Conservation (phyloP, 108 stramenopile species). For the Nitzschia inconspicua region DNA sequence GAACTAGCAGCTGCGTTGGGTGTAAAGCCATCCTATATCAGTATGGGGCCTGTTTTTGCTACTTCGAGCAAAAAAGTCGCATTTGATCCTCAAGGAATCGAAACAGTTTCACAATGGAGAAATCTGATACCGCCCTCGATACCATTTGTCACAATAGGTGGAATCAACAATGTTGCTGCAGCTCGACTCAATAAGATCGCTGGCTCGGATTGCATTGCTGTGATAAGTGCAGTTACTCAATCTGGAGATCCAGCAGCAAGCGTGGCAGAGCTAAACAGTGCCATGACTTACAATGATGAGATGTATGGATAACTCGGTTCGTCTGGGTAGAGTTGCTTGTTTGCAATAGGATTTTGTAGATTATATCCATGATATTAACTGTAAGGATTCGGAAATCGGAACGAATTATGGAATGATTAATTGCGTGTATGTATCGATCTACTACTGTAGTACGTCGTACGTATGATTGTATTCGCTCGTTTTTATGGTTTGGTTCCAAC, state of each 20-base stretch:
- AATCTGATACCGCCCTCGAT: conserved; percentile 62
- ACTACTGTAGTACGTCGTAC: too few relatives aligned
- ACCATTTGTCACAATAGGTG: conserved; percentile 90
- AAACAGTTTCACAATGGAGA: conserved; percentile 73
- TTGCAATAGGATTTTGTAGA: too few relatives aligned
- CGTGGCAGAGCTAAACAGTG: conserved; percentile 48
- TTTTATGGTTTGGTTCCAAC: too few relatives aligned
- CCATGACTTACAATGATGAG: conserved; percentile 36
- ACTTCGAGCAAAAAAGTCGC: conserved; percentile 83
- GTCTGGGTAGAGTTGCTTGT: too few relatives aligned
- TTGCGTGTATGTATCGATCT: too few relatives aligned
- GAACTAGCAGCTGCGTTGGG: conserved; percentile 86
- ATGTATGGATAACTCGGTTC: background rate
- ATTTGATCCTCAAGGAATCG: conserved; percentile 88
- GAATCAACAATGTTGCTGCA: conserved; percentile 62
- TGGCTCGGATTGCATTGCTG: conserved; percentile 88
- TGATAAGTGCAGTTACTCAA: conserved; percentile 85
- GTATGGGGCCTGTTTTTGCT: conserved; percentile 85
- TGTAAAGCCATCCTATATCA: conserved; percentile 84
- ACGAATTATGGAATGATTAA: too few relatives aligned
- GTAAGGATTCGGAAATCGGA: too few relatives aligned
- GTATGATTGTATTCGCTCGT: too few relatives aligned
- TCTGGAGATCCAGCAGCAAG: conserved; percentile 52
- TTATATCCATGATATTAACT: too few relatives aligned
- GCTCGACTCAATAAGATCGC: conserved; percentile 62